A percentile compares a stretch with the other conserved stretches of the same genome.
Conservation (phyloP, 1,284 basidiomycete genomes). For the Prillingera fragicola region DNA sequence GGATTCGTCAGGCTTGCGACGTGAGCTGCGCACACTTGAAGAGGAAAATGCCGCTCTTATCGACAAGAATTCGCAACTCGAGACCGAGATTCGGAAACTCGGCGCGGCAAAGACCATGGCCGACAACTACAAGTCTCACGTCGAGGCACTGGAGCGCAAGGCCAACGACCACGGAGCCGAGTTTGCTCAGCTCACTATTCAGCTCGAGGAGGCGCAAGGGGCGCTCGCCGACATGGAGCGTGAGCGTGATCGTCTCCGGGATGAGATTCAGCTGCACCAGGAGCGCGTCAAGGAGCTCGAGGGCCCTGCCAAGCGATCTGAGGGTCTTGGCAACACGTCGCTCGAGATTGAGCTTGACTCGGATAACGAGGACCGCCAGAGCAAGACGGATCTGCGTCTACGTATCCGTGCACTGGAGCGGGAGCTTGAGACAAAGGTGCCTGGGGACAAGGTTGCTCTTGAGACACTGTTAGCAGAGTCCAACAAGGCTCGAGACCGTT, state of each 20-base stretch:
- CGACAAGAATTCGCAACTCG: conserved; percentile 81
- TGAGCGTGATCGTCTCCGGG: conserved; percentile 70
- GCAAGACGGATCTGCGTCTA: conserved; percentile 68
- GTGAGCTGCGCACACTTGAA: conserved; percentile 78
- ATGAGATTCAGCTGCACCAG: conserved; percentile 81
- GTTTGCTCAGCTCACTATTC: conserved; percentile 64
- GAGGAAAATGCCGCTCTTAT: conserved; percentile 87
- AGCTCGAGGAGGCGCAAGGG: conserved; percentile 66
- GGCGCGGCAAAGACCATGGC: conserved; percentile 79
- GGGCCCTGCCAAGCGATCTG: conserved; percentile 39
- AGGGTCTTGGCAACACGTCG: conserved; percentile 20
- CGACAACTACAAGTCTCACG: conserved; percentile 81
- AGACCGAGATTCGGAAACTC: conserved; percentile 84
- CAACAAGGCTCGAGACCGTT: conserved; percentile 78
- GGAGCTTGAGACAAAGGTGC: conserved; percentile 64
- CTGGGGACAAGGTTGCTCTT: conserved; percentile 64
- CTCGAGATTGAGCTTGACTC: conserved; percentile 50
- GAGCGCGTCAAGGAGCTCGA: conserved; percentile 89
- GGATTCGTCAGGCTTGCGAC: conserved; percentile 79
- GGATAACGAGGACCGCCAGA: conserved; percentile 61
- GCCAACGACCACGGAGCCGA: conserved; percentile 28
- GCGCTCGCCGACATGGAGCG: conserved; percentile 59
- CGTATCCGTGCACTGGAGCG: conserved; percentile 75
- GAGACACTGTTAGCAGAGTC: conserved; percentile 88
- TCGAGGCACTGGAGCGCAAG: conserved; percentile 72